Conservation (phyloP, 2,329 filamentous ascomycete species). For the Fusarium albidum region DNA sequence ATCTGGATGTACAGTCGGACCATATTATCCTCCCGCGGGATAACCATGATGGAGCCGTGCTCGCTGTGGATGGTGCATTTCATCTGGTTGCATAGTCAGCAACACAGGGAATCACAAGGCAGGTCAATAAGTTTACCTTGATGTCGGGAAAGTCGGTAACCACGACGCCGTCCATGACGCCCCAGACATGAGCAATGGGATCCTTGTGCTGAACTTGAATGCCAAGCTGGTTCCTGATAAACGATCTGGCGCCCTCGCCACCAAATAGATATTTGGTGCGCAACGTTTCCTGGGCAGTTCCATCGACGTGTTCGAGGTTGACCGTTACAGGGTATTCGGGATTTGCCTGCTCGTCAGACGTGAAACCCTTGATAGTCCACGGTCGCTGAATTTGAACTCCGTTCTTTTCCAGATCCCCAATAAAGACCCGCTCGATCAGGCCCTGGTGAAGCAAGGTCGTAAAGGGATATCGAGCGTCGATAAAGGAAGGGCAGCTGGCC, state of each 20-base stretch:
- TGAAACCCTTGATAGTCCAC: conserved; percentile 70
- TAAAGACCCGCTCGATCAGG: conserved; percentile 74
- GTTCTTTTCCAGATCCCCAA: conserved; percentile 70
- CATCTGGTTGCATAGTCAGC: conserved; percentile 64
- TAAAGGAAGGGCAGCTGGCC: conserved; percentile 89
- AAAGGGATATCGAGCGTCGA: conserved; percentile 75
- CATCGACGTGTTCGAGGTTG: conserved; percentile 78
- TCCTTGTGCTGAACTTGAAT: conserved; percentile 78
- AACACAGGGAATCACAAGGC: background rate
- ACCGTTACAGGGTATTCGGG: conserved; percentile 82
- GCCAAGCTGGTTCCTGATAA: conserved; percentile 68
- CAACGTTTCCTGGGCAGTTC: conserved; percentile 71
- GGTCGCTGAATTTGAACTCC: conserved; percentile 68
- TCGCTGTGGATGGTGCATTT: conserved; percentile 80
- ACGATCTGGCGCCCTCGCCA: conserved; percentile 75
- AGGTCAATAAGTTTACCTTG: conserved; percentile 56
- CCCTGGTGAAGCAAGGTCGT: conserved; percentile 77
- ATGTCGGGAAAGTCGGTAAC: conserved; percentile 81
- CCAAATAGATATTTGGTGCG: conserved; percentile 76
- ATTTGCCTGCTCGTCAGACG: conserved; percentile 62
- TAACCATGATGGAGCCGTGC: conserved; percentile 80
- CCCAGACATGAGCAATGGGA: conserved; percentile 76
- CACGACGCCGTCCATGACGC: conserved; percentile 78
- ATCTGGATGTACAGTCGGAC: conserved; percentile 77
- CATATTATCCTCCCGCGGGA: conserved; percentile 74